Conservation (phyloP, 768 basidiomycete genomes). For the Leccinellum luteum region DNA sequence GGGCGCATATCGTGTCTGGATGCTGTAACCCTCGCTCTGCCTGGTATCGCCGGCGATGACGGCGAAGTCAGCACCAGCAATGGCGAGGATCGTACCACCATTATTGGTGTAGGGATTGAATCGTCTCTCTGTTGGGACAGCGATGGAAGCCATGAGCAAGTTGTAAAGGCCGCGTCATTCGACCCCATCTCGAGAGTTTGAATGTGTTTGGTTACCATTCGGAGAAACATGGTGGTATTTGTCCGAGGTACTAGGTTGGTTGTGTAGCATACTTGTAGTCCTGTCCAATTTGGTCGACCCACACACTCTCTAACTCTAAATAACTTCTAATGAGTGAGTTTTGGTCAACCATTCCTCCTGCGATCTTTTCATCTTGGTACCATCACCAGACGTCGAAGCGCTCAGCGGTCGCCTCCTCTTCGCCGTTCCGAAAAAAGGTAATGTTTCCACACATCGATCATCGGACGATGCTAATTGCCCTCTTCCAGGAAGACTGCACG, state of each 20-base stretch:
- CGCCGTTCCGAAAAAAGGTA: conserved; percentile 98
- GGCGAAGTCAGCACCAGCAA: conserved; percentile 89
- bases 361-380: background rate
- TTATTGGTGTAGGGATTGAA: conserved; percentile 94
- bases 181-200: background rate
- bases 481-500: conserved; percentile 76
- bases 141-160: conserved; percentile 2
- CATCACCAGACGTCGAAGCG: conserved; percentile 57
- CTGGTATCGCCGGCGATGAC: conserved; percentile 97
- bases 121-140: conserved; percentile 50
- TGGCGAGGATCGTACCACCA: conserved; percentile 94
- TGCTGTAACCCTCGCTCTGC: conserved; percentile 95
- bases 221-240: too few relatives aligned
- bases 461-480: background rate
- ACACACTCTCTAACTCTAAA: too few relatives aligned
- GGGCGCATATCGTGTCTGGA: conserved; percentile 95
- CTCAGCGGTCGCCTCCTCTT: conserved; percentile 87
- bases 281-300: too few relatives aligned
- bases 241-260: too few relatives aligned
- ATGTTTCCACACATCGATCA: background rate
- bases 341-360: background rate
- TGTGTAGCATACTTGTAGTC: too few relatives aligned
- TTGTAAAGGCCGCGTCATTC: background rate
- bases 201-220: background rate
- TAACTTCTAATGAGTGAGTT: conserved; percentile 26